Conservation (phyloP, 257 asterid genomes). For the Osmanthus fragrans region DNA sequence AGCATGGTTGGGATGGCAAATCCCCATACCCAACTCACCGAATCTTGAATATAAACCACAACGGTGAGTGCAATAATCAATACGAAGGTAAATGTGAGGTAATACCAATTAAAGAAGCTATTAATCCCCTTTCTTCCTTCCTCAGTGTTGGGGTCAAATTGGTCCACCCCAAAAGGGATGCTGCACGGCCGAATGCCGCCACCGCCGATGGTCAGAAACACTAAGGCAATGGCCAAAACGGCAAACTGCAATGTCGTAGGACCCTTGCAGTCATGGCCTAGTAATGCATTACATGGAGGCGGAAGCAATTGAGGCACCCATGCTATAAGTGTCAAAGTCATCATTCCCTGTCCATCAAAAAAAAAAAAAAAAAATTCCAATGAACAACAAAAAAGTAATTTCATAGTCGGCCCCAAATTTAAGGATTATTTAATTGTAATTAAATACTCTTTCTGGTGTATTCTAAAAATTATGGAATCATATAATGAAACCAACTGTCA, state of each 20-base stretch:
- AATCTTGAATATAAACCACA: slow-evolving; percentile 74
- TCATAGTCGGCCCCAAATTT: not conserved
- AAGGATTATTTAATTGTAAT: not conserved
- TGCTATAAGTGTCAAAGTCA: slow-evolving; percentile 60
- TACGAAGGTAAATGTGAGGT: slow-evolving; percentile 67
- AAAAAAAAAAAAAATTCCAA: not conserved
- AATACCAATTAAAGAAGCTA: slow-evolving; percentile 93
- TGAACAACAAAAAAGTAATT: too few relatives aligned
- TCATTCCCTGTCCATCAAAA: slow-evolving; percentile 68
- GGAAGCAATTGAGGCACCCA: slow-evolving; percentile 74
- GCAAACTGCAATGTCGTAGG: slow-evolving; percentile 61
- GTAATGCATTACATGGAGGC: slow-evolving; percentile 50
- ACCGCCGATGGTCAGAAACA: slow-evolving; percentile 54
- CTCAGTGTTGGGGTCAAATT: slow-evolving; percentile 59
- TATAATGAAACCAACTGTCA: not conserved
- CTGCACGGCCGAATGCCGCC: slow-evolving; percentile 97
- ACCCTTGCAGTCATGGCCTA: slow-evolving; percentile 44
- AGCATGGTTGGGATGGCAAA: slow-evolving; percentile 63
- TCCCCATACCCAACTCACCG: slow-evolving; percentile 69
- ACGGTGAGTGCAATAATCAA: slow-evolving; percentile 58
- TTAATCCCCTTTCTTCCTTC: slow-evolving; percentile 73
- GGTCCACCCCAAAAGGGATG: slow-evolving; percentile 91
- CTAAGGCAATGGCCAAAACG: slow-evolving; percentile 44
- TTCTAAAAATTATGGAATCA: not conserved
- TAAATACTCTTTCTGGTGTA: not conserved